Evolutionary conservation across 1,139 yeast genomes (phyloP), one percentile per base, ranked within the genome.

Genomic region (Diutina neorugosa): DNA sequence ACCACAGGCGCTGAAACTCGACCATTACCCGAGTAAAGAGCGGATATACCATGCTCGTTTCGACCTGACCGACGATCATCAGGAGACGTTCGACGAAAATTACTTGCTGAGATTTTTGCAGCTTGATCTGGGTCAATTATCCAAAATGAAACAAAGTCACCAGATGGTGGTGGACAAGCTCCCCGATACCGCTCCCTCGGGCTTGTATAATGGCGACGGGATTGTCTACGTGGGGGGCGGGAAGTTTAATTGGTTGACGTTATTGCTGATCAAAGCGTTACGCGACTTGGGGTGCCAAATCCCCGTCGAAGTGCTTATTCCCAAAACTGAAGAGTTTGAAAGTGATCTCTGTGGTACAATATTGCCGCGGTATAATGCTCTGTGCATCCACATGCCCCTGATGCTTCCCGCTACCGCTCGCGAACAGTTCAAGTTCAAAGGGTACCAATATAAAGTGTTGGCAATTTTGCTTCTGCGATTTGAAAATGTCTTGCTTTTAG

Each of bases 171-270:
- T 84, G 34, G 69, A 70, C 1, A 66, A 70, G 27, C 64, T 85
- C 27, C 84, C 86, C 1, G 64, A 69, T 0, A 64, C 68, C 21
- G 68, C 71, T 3, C 84, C 89, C 0, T 65, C 68, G 34, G 68
- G 73, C 1, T 62, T 78, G 11, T 82, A 80, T 62, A 62, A 68
- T n/a, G 91, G 91, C 0, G 74, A 80, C 55, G 96, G 96, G 31
- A 81, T 87, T 44, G 96, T 87, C 1, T 84, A 81, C 61, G 91
- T 86, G 42, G 93, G 93, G 19, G 95, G 95, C 48, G 93, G 91
- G 2, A 77, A 76, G 59, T 86, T 82, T 69, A 84, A 86, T 62
- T 84, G 94, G 76, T 69, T 86, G 57, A 78, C 89, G 16, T 68
- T 86, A 51, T 68, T 85, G 27, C 81, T 93, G 1, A 75, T 88